phyloP scores from a whole-genome alignment of 306 rosid genomes.

The Cercis canadensis region DNA sequence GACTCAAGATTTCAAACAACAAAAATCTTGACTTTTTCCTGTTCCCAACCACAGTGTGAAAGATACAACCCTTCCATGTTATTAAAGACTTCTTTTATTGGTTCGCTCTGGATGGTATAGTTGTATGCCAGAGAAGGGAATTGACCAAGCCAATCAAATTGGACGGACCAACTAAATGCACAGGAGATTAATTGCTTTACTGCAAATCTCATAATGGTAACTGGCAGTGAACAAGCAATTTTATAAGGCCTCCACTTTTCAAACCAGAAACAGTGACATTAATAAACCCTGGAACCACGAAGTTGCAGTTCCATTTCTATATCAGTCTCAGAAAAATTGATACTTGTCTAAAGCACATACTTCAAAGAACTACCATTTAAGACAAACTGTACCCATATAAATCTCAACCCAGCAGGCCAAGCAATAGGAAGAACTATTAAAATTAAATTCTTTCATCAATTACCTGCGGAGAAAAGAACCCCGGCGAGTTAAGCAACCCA shows the following conservation, averaged over 20 bases:
- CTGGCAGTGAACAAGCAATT: not conserved
- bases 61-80: too few relatives aligned
- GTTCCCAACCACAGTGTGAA: too few relatives aligned
- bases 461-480: constrained; percentile 91
- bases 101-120: not conserved
- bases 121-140: not conserved
- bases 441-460: not conserved
- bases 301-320: not conserved
- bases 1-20: too few relatives aligned
- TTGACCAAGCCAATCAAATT: too few relatives aligned
- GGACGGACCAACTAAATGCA: not conserved
- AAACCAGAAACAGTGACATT: constrained; percentile 8
- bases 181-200: constrained; percentile 3
- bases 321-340: constrained; percentile 13
- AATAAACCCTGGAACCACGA: constrained; percentile 2
- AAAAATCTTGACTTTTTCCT: too few relatives aligned
- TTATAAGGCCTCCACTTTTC: not conserved
- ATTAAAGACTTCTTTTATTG: not conserved
- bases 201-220: constrained; percentile 8
- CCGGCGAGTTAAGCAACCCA: constrained; percentile 91
- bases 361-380: not conserved
- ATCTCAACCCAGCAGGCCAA: constrained; percentile 10
- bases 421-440: not conserved
- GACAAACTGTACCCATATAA: not conserved
- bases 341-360: not conserved